Evolutionary conservation across 495 filamentous ascomycete genomes (phyloP).

Genomic region (Hypoxylon lienhwacheense): DNA sequence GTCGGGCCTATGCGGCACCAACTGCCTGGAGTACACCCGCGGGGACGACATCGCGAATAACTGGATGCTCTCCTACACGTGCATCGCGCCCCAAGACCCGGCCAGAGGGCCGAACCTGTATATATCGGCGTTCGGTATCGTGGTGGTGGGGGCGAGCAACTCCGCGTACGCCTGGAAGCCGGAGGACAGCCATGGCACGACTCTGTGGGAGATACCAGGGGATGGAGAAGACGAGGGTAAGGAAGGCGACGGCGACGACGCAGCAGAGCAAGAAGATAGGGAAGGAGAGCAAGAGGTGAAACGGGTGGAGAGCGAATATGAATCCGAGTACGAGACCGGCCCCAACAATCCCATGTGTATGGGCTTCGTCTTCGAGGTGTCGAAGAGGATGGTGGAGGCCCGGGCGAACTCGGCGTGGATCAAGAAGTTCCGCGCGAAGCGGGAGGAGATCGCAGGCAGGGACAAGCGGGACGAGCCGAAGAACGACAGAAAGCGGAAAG

Average conservation of each 20-base stretch:
- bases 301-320: no score
- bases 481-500: no score
- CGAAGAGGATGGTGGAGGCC: neutral
- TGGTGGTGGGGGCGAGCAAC: slow-evolving; percentile 8
- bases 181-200: slow-evolving; percentile 1
- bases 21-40: neutral
- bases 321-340: no score
- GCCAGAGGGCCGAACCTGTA: slow-evolving; percentile 1
- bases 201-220: slow-evolving; percentile 3
- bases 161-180: slow-evolving; percentile 4
- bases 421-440: neutral
- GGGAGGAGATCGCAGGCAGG: no score
- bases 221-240: no score
- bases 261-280: no score
- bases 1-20: neutral
- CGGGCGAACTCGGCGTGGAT: neutral
- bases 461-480: no score
- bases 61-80: slow-evolving; percentile 1
- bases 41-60: neutral
- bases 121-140: slow-evolving; percentile 10
- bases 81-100: neutral
- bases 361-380: neutral
- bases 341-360: no score
- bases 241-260: no score
- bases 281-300: no score